Evolutionary conservation across 164 flowering plant species (phyloP).

Genomic region (Kingdonia uniflora): DNA sequence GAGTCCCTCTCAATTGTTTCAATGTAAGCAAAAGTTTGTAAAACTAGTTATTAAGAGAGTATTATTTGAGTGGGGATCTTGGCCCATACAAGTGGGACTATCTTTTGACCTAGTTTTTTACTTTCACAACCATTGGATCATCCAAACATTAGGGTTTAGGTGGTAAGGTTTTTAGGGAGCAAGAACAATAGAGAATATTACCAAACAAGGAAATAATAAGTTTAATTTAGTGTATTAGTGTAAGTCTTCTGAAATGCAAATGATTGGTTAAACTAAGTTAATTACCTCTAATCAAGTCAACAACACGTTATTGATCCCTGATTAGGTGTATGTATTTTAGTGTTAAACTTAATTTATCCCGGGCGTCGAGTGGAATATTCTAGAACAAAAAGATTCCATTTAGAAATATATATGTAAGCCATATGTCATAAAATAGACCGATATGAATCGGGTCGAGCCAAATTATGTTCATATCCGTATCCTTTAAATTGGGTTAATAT

Average conservation of each 20-base stretch:
- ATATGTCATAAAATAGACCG: too few species aligned
- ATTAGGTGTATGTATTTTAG: constrained; percentile 5
- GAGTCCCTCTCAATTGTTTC: constrained; percentile 17
- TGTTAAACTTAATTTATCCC: neutral
- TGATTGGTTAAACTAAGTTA: constrained; percentile 14
- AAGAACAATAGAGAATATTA: neutral
- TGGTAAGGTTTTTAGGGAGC: too few species aligned
- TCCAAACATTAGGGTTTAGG: neutral
- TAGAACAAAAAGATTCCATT: too few species aligned
- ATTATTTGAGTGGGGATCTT: constrained; percentile 27
- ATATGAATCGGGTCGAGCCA: too few species aligned
- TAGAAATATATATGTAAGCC: too few species aligned
- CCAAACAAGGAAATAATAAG: neutral
- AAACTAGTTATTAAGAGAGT: neutral
- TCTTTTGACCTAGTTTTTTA: constrained; percentile 14
- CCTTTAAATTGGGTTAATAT: too few species aligned
- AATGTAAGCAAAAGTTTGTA: constrained; percentile 12
- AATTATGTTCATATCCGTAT: too few species aligned
- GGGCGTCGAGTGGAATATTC: too few species aligned
- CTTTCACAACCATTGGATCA: constrained; percentile 11
- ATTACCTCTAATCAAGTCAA: constrained; percentile 11
- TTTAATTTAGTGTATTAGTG: too few species aligned
- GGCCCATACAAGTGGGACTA: constrained; percentile 22
- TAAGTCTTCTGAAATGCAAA: constrained; percentile 8
- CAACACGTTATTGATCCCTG: constrained; percentile 6